Evolutionary conservation across 805 yeast species (phyloP), one percentile per base, ranked within the genome.

Genomic region (Sugiyamaella smithiae): DNA sequence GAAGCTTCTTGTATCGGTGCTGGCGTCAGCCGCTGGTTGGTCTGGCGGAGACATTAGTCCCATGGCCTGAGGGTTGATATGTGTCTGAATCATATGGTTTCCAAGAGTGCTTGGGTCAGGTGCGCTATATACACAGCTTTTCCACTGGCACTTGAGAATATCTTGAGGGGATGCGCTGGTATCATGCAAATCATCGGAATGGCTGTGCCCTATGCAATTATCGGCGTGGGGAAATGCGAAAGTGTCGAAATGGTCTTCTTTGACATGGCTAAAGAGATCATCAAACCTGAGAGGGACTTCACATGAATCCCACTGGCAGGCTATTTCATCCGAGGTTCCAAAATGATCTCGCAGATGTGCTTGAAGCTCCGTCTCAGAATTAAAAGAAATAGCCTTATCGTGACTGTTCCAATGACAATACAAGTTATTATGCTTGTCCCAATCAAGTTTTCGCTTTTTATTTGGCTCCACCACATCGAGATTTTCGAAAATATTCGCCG

Each of bases 91-190:
- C 5, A 78, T 59, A 60, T 78, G 82, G 35, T 72, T 69, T 49
- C 77, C 79, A 28, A 80, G 57, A 20, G 70, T 71, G 2, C 67
- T 52, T 5, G 72, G 54, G 26, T 68, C 70, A 25, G 69, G 65
- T 38, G 76, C 69, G 23, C 57, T 59, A 40, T 71, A 69, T 8
- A 64, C 63, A 62, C 95, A 87, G 49, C 77, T 71, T 43, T 79
- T 80, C 95, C 95, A 87, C 61, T 80, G 76, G 64, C 95, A 86
- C 29, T 53, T 53, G 11, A 55, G 48, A 7, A 42, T 35, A 19
- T 48, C 52, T 12, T 44, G 37, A 3, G 57, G 55, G 12, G 38
- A 35, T 40, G 7, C 4, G 44, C 42, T 26, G 20, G 33, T 25
- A 9, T 29, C 38, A 20, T 49, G 40, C 14, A 47, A 31, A 19